phyloP scores from a whole-genome alignment of 2,329 filamentous ascomycete species.

The Beauveria sp. region DNA sequence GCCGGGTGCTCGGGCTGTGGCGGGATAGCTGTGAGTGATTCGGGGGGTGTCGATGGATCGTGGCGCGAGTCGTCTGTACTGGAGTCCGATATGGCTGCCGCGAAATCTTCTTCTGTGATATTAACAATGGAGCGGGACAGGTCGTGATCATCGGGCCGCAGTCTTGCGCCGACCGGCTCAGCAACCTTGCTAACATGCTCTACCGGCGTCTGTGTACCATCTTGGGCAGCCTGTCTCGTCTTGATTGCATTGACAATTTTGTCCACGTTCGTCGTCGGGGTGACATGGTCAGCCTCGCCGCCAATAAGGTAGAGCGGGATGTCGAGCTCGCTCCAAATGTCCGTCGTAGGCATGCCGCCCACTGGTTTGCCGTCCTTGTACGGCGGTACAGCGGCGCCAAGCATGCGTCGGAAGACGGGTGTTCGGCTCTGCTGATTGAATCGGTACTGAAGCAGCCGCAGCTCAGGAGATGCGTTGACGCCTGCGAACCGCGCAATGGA shows the following conservation, averaged over 20 bases:
- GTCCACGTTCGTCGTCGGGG: constrained; percentile 61
- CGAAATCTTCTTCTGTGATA: constrained; percentile 31
- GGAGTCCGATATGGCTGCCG: constrained; percentile 16
- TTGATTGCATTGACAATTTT: constrained; percentile 49
- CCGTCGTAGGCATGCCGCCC: constrained; percentile 61
- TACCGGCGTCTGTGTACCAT: constrained; percentile 1
- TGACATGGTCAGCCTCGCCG: constrained; percentile 69
- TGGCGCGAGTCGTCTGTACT: constrained; percentile 29
- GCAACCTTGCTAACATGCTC: constrained; percentile 8
- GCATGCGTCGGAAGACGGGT: constrained; percentile 75
- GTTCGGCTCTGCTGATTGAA: constrained; percentile 82
- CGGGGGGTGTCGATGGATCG: constrained; percentile 40
- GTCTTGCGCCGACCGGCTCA: constrained; percentile 1
- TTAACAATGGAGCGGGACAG: constrained; percentile 40
- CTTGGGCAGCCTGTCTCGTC: constrained; percentile 8
- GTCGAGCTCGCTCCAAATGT: constrained; percentile 64
- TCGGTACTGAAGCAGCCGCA: constrained; percentile 58
- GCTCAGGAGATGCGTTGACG: constrained; percentile 53
- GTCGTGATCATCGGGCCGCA: constrained; percentile 15
- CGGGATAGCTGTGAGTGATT: constrained; percentile 33
- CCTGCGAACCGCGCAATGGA: constrained; percentile 77
- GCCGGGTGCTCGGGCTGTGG: constrained; percentile 39
- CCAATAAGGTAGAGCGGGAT: constrained; percentile 73
- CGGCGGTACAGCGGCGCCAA: constrained; percentile 59
- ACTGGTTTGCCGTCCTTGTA: constrained; percentile 44